Conservation (phyloP, 1,139 yeast species). For the Candida tropicalis region DNA sequence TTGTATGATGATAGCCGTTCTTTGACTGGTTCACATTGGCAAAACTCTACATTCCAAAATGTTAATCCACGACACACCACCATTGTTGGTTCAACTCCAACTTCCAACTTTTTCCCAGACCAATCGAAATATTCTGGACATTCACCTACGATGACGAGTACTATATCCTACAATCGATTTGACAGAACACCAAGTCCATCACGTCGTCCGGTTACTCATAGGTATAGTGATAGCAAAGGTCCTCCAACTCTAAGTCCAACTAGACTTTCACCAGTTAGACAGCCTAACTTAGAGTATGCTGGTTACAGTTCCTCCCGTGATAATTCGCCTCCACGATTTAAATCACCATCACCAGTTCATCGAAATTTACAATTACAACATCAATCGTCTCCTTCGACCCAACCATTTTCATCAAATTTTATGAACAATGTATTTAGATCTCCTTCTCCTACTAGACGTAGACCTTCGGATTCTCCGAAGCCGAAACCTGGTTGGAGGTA, state of each 20-base stretch:
- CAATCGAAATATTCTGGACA: constrained; percentile 2
- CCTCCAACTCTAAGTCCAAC: constrained; percentile 10
- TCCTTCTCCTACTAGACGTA: constrained; percentile 12
- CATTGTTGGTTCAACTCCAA: neutral
- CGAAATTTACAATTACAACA: constrained; percentile 3
- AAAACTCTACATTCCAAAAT: constrained; percentile 2
- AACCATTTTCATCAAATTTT: constrained; percentile 1
- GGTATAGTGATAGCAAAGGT: neutral
- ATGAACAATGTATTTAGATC: constrained; percentile 9
- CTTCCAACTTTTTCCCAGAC: neutral
- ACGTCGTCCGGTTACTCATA: neutral
- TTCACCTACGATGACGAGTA: constrained; percentile 5
- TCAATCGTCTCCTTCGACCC: constrained; percentile 4
- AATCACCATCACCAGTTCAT: constrained; percentile 14
- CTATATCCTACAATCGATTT: constrained; percentile 4
- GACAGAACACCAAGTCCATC: constrained; percentile 10
- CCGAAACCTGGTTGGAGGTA: constrained; percentile 14
- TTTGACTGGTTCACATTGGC: constrained; percentile 1
- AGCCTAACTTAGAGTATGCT: constrained; percentile 7
- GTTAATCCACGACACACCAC: neutral
- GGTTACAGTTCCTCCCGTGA: constrained; percentile 1
- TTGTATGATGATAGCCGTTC: constrained; percentile 1
- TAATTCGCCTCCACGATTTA: constrained; percentile 6
- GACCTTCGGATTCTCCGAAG: constrained; percentile 6
- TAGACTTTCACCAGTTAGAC: constrained; percentile 13